Evolutionary conservation across 345 rosid genomes (phyloP), one percentile per base, ranked within the genome.

Genomic region (Carallia brachiata): DNA sequence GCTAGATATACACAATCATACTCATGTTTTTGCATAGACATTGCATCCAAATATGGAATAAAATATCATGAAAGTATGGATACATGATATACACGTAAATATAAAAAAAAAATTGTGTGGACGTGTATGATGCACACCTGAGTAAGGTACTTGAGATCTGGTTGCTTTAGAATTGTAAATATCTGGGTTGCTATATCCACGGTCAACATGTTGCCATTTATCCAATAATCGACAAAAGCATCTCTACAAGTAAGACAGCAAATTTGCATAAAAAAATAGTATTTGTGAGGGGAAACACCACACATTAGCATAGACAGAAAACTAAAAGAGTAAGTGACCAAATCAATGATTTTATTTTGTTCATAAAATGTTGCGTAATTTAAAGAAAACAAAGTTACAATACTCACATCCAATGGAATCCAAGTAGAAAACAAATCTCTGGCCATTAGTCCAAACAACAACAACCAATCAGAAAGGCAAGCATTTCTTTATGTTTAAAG

Each of bases 221-320:
- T 65, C 98, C 96, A 94, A 75, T 86, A 91, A 72, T 86, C 84
- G 77, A 90, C 67, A 83, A 94, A 90, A 36, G 92, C 92, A 70
- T 91, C 94, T 84, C 98, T 93, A 73, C 65, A 77, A 81, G 63
- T 32, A 70, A 67, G 39, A 68, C 61, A 63, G 6, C 32, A 52
- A 44, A 10, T 44, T 39, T 72, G 15, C 47, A 55, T 27, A 58
- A 58, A 9, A 17, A 37, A 61, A 62, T 8, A 65, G 7, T 18
- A 19, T 53, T 63, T 32, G 18, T n/a, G 61, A 63, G 6, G 31
- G 56, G 19, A 36, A 50, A 36, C 59, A 55, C 50, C 58, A 62
- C 37, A 9, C 5, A 39, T 55, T 63, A 56, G 61, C 56, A 36
- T 19, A 23, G 9, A n/a, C 19, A 30, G 17, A 27, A 56, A 48